Evolutionary conservation across 2,329 filamentous ascomycete species (phyloP), one percentile per base, ranked within the genome.

Genomic region (Thelonectria olida): DNA sequence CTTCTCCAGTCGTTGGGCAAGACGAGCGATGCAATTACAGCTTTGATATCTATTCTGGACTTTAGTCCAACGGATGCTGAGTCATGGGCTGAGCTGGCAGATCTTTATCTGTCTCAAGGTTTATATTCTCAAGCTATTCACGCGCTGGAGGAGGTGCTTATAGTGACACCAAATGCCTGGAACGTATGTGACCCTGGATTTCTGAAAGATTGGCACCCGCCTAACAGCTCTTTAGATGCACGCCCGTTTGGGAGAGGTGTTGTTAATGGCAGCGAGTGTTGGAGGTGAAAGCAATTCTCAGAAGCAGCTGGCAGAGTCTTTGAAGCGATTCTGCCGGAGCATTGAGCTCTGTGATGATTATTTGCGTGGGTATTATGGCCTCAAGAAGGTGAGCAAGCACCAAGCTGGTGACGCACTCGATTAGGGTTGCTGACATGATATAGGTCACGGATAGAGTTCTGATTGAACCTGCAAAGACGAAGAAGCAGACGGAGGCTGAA

Each of bases 321-420:
- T 97, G 54, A 92, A 93, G 74, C 88, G 94, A 66, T 98, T 97
- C 78, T 92, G 91, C 74, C 88, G 96, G 70, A 96, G 93, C 72
- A 88, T 98, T 66, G 96, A 99, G 79, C 85, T 99, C 53, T 98
- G 96, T 73, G 92, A 97, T 70, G 89, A 93, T 74, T 98, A 97
- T 75, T 78, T 98, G 63, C 88, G 96, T 63, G 96, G 94, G 1
- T 97, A 93, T 76, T 98, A 97, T 77, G 96, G 96, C 7, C 81
- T 99, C 61, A 96, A 95, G 75, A 76, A 94, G 77, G 90, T 93
- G 78, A 72, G 85, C 72, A 25, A 12, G 8, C 17, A 47, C 22
- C 17, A 22, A 44, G 19, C 31, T 9, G 13, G 19, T 17, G 17
- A 53, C 12, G 42, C 13, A 48, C 12, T 8, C 42, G 17, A 54